Base-by-base conservation (phyloP, 441 rosid species). In the Euphorbia schlechtendalii region DNA sequence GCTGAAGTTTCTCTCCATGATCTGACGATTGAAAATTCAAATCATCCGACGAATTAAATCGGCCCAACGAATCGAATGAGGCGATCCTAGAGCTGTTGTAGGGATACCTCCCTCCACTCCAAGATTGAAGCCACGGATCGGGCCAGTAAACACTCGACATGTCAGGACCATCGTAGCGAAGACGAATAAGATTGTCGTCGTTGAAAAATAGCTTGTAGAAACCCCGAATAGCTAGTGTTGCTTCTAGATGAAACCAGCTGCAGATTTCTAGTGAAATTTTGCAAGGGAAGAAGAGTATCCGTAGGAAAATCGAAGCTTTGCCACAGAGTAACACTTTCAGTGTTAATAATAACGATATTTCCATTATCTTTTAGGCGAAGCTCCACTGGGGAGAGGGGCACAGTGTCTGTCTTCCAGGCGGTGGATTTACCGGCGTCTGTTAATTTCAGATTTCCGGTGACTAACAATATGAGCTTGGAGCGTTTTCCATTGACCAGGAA, bases 301-400 rank as follows among this genome's bases (percentile, higher is more conserved):
- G 70, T 73, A 0, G 77, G 77, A 4, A 30, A 69, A 55, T 54
- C 65, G 54, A 73, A 69, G 60, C 73, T 69, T 69, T 73, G 64
- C 77, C 77, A 73, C 5, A 69, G 4, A 10, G 53, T 8, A 24
- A 1, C 51, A 1, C 54, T 63, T 1, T 55, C n/a, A 1, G 4
- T 17, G n/a, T 69, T 25, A 8, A 12, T 8, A 38, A 69, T 45
- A 20, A 69, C 59, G 20, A 74, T 70, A 55, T 74, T 69, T 8
- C 77, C 73, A 4, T 25, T 60, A n/a, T 74, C 54, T 0, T 30
- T 32, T 2, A 73, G 77, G 22, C 22, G 52, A n/a, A 69, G 52
- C 11, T 64, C 14, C 7, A 20, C 13, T 6, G 56, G 17, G 32
- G 40, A 41, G 21, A 1, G 0, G 1, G 67, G 59, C 8, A 27